Evolutionary conservation across 1,139 yeast genomes (phyloP).

Genomic region (Pichia sp.): DNA sequence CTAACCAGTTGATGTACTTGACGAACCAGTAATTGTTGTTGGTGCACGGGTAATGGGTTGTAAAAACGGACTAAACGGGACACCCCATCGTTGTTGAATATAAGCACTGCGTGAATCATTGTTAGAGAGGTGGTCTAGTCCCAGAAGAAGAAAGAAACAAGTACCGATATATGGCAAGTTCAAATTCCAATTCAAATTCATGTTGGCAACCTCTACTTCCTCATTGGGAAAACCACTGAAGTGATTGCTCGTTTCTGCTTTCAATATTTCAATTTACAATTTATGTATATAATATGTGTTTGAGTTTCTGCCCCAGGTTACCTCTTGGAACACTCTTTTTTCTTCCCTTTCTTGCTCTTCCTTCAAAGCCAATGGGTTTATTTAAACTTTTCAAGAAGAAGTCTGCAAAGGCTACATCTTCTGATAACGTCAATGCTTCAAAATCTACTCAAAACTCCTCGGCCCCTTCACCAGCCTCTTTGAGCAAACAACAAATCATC

Average conservation of each 20-base stretch:
- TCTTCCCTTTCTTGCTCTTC: too few relatives aligned
- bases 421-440: background rate
- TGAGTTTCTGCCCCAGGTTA: background rate
- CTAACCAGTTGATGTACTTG: slow-evolving; percentile 71
- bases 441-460: background rate
- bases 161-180: background rate
- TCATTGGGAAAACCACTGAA: background rate
- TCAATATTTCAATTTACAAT: too few relatives aligned
- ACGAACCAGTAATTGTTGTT: slow-evolving; percentile 65
- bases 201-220: background rate
- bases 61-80: slow-evolving; percentile 90
- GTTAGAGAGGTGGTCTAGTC: too few relatives aligned
- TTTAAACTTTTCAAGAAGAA: slow-evolving; percentile 18
- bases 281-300: too few relatives aligned
- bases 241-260: background rate
- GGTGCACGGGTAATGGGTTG: slow-evolving; percentile 77
- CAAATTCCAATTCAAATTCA: background rate
- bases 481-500: background rate
- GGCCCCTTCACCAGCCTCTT: background rate
- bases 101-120: slow-evolving; percentile 44
- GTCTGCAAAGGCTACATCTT: background rate
- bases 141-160: too few relatives aligned
- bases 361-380: slow-evolving; percentile 14
- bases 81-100: slow-evolving; percentile 43
- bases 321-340: background rate